Evolutionary conservation across 2,329 filamentous ascomycete genomes (phyloP).

Genomic region (Fonsecaea nubica): DNA sequence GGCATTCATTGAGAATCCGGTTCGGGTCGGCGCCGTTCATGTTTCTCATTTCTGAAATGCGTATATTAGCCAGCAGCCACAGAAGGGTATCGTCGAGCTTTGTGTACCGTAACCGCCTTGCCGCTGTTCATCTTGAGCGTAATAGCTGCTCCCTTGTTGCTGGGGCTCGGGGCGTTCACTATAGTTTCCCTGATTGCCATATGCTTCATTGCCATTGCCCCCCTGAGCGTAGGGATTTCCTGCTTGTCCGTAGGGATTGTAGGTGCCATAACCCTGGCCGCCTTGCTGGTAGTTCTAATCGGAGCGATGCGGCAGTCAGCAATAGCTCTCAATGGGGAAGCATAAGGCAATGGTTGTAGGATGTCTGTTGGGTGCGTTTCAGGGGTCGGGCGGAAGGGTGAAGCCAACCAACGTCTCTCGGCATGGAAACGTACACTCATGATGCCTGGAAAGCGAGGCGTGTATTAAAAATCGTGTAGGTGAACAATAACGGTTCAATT

Average conservation of each 20-base stretch:
- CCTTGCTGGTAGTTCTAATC: constrained; percentile 29
- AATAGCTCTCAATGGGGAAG: constrained; percentile 3
- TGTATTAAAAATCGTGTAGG: constrained; percentile 12
- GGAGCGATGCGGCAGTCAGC: constrained; percentile 29
- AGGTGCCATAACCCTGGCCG: constrained; percentile 56
- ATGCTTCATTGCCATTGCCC: constrained; percentile 41
- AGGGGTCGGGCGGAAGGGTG: constrained; percentile 6
- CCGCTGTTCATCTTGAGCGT: constrained; percentile 51
- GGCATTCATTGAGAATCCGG: constrained; percentile 82
- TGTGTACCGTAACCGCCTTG: constrained; percentile 55
- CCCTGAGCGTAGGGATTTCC: constrained; percentile 37
- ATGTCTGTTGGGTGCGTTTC: constrained; percentile 9
- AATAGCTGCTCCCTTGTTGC: constrained; percentile 46
- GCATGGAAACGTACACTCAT: constrained; percentile 34
- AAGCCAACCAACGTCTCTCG: not conserved
- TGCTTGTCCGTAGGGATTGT: constrained; percentile 42
- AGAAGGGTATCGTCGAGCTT: not conserved
- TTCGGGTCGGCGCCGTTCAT: constrained; percentile 65
- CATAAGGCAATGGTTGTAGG: not conserved
- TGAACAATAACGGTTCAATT: constrained; percentile 7
- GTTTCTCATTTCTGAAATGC: constrained; percentile 51
- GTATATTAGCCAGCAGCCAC: constrained; percentile 24
- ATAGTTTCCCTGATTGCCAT: constrained; percentile 42
- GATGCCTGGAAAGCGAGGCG: constrained; percentile 22
- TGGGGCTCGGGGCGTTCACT: constrained; percentile 42